These are phyloP conservation scores for Hibiscus mutabilis DNA, from an alignment of 345 rosid species.

Conservation along the genomic window DNA sequence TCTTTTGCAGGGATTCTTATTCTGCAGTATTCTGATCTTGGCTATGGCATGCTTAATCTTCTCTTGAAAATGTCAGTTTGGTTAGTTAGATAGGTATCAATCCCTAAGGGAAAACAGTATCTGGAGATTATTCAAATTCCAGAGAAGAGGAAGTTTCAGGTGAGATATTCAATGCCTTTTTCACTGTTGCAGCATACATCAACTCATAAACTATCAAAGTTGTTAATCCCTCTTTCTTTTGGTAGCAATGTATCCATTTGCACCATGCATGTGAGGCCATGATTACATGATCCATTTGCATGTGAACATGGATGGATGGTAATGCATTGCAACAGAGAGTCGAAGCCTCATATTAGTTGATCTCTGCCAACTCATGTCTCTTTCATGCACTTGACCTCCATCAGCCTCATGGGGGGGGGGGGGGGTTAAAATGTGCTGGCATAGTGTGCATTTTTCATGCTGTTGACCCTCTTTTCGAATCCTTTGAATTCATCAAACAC, in stretches of 20 bases:
- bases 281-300: neutral
- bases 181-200: neutral
- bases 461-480: neutral
- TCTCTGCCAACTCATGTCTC: neutral
- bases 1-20: constrained; percentile 1
- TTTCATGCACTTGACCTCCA: neutral
- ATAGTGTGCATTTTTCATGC: neutral
- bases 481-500: neutral
- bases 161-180: constrained; percentile 7
- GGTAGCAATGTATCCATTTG: constrained; percentile 1
- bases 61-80: neutral
- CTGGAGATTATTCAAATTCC: neutral
- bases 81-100: neutral
- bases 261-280: constrained; percentile 1
- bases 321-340: neutral
- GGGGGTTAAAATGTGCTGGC: neutral
- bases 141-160: neutral
- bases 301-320: neutral
- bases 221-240: neutral
- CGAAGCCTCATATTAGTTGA: neutral
- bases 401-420: neutral
- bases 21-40: constrained; percentile 1
- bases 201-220: neutral
- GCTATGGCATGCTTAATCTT: neutral
- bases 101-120: neutral